Evolutionary conservation across 2,329 filamentous ascomycete genomes (phyloP).

Genomic region (Hypocrella siamensis): DNA sequence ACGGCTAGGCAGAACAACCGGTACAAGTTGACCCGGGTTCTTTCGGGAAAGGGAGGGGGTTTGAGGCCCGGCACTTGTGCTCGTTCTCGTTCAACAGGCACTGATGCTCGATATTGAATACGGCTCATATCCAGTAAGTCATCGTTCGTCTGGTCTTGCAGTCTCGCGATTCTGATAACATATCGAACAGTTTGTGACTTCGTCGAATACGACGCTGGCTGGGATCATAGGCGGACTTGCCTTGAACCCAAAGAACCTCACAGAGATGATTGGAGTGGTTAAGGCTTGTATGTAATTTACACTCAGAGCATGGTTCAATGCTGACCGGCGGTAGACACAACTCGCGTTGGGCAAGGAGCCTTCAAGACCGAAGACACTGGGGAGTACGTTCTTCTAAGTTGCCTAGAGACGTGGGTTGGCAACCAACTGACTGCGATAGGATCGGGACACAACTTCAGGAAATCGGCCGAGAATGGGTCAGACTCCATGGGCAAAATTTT

Average conservation of each 20-base stretch:
- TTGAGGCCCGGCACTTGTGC: slow-evolving; percentile 7
- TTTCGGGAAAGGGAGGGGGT: slow-evolving; percentile 7
- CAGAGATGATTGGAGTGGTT: slow-evolving; percentile 47
- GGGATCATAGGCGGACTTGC: slow-evolving; percentile 49
- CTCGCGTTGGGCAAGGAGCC: slow-evolving; percentile 43
- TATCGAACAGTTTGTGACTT: slow-evolving; percentile 1
- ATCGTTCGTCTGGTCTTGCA: slow-evolving; percentile 5
- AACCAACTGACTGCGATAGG: slow-evolving; percentile 10
- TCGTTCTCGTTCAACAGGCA: slow-evolving; percentile 12
- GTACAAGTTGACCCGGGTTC: slow-evolving; percentile 6
- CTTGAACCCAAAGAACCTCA: slow-evolving; percentile 44
- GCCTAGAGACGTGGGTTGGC: slow-evolving; percentile 6
- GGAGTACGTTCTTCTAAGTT: slow-evolving; percentile 13
- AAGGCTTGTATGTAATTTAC: slow-evolving; percentile 38
- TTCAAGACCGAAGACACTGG: slow-evolving; percentile 47
- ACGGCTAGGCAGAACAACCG: slow-evolving; percentile 1
- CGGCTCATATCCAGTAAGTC: slow-evolving; percentile 18
- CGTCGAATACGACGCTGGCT: slow-evolving; percentile 4
- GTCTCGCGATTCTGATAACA: slow-evolving; percentile 1
- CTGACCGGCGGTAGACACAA: slow-evolving; percentile 34
- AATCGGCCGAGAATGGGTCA: slow-evolving; percentile 26
- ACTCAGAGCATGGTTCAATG: slow-evolving; percentile 6
- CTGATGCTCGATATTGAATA: slow-evolving; percentile 53
- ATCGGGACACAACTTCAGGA: slow-evolving; percentile 30
- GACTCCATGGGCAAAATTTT: slow-evolving; percentile 5